These are phyloP conservation scores for Skeletonema potamos DNA, from an alignment of 108 stramenopile genomes.

Conservation along the genomic window DNA sequence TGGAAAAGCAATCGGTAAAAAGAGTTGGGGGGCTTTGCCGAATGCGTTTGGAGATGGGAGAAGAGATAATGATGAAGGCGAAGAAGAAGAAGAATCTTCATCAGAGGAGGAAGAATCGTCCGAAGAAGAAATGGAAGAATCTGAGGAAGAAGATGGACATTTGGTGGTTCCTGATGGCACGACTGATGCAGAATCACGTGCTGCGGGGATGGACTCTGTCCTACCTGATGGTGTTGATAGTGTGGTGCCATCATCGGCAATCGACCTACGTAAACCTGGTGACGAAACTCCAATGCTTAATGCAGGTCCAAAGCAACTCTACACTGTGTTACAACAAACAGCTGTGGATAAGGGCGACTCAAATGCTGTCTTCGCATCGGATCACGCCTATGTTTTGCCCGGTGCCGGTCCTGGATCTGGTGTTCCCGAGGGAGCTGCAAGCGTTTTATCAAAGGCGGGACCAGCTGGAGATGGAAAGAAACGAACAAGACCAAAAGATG, in stretches of 20 bases:
- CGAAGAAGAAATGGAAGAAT: conserved; percentile 62
- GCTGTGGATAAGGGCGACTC: conserved; percentile 43
- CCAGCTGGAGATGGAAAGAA: conserved; percentile 36
- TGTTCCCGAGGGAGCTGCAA: conserved; percentile 64
- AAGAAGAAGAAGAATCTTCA: conserved; percentile 60
- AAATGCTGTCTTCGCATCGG: conserved; percentile 74
- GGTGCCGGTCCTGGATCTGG: conserved; percentile 53
- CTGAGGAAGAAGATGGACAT: conserved; percentile 52
- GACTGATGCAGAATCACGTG: conserved; percentile 1
- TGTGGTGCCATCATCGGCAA: conserved; percentile 62
- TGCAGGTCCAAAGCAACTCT: conserved; percentile 69
- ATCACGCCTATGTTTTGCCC: conserved; percentile 73
- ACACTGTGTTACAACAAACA: conserved; percentile 72
- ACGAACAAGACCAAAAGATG: conserved; percentile 64
- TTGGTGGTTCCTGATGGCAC: conserved; percentile 14
- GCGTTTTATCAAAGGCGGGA: conserved; percentile 77
- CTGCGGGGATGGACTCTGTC: conserved; percentile 43
- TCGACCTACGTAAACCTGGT: conserved; percentile 80
- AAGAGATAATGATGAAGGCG: conserved; percentile 69
- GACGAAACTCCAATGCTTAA: conserved; percentile 75
- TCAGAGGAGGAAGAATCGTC: conserved; percentile 49
- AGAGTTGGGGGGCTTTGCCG: conserved; percentile 82
- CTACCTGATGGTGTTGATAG: conserved; percentile 62
- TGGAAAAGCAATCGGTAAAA: conserved; percentile 72
- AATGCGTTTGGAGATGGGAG: conserved; percentile 52